These are phyloP conservation scores for Sclerotinia sclerotiorum DNA, from an alignment of 2,329 filamentous ascomycete genomes.

Conservation along the genomic window DNA sequence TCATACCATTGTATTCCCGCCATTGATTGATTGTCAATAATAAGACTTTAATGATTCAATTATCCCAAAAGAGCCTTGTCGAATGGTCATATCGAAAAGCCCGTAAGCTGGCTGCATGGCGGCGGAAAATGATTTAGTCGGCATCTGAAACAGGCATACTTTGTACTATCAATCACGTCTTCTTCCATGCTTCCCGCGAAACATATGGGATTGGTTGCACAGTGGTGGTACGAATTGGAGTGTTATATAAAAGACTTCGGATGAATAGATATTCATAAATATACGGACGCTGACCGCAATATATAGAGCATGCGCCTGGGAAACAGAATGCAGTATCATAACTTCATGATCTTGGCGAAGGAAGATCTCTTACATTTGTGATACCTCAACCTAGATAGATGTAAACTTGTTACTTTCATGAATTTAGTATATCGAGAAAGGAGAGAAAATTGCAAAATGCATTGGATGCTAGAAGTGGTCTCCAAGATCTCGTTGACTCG, in stretches of 20 bases:
- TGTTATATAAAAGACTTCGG: background rate
- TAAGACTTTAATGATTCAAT: background rate
- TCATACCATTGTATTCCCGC: background rate
- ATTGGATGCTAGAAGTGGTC: background rate
- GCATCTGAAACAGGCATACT: slow-evolving; percentile 18
- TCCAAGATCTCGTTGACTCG: slow-evolving; percentile 7
- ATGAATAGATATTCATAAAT: background rate
- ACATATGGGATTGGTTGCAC: background rate
- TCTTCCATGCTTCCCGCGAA: slow-evolving; percentile 10
- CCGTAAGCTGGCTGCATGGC: slow-evolving; percentile 4
- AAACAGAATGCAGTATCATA: background rate
- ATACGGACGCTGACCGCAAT: background rate
- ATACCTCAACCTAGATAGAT: background rate
- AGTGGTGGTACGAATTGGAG: background rate
- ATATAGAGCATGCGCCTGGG: no score
- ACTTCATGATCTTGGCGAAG: slow-evolving; percentile 3
- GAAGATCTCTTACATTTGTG: background rate
- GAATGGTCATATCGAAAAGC: background rate
- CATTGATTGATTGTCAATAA: background rate
- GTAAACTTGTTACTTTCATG: background rate
- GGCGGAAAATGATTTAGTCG: slow-evolving; percentile 11
- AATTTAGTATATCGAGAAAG: background rate
- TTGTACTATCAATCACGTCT: slow-evolving; percentile 15
- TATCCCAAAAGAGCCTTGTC: background rate
- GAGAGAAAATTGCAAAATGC: background rate